phyloP scores from a whole-genome alignment of 768 basidiomycete species.

The Phanerodontia chrysosporium region DNA sequence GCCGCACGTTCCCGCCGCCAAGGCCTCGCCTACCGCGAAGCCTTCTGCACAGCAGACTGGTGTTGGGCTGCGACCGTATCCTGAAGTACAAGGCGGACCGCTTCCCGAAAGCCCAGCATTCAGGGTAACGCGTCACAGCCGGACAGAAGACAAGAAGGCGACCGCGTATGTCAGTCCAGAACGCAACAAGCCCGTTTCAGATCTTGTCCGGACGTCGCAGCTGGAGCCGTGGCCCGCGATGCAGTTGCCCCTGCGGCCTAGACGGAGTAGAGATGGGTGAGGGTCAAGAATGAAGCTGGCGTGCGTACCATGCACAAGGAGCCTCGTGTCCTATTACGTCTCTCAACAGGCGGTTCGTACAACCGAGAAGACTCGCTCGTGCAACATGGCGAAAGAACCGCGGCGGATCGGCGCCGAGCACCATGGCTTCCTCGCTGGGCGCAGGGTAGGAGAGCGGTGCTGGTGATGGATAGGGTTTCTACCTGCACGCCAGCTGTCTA shows the following conservation, averaged over 20 bases:
- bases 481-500: not conserved
- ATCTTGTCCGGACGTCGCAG: slow-evolving; percentile 24
- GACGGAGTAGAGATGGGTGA: not conserved
- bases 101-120: not conserved
- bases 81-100: not conserved
- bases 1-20: not conserved
- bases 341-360: not conserved
- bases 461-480: not conserved
- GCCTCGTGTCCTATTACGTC: not conserved
- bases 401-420: not conserved
- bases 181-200: not conserved
- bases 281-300: not conserved
- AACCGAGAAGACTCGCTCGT: not conserved
- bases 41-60: not conserved
- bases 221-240: slow-evolving; percentile 26
- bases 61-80: not conserved
- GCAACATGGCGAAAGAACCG: not conserved
- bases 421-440: not conserved
- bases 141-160: not conserved
- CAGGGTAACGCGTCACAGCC: not conserved
- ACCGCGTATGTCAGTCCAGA: slow-evolving; percentile 7
- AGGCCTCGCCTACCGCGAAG: not conserved
- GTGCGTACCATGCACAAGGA: not conserved
- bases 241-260: slow-evolving; percentile 20
- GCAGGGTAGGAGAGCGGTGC: not conserved